Evolutionary conservation across 2,329 filamentous ascomycete genomes (phyloP).

Genomic region (Furcasterigmium furcatum): DNA sequence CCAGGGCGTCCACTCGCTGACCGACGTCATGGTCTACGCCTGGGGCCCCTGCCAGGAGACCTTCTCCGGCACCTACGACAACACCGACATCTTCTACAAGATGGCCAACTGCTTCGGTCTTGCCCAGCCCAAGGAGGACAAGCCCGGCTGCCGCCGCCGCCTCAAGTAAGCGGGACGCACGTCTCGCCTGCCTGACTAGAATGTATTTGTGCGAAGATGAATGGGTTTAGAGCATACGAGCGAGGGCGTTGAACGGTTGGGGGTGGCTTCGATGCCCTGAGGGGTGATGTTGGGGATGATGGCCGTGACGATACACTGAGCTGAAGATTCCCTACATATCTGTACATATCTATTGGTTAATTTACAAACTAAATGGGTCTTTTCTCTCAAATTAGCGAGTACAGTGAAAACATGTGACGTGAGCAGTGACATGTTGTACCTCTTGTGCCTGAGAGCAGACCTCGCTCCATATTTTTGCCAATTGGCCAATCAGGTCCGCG

Average conservation of each 20-base stretch:
- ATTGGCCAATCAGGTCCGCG: no score
- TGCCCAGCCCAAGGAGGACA: slow-evolving; percentile 17
- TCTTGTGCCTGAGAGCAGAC: no score
- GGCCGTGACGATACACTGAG: no score
- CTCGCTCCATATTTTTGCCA: no score
- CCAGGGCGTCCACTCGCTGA: slow-evolving; percentile 74
- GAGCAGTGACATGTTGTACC: no score
- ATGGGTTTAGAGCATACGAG: no score
- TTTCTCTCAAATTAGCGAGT: no score
- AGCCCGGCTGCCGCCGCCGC: background rate
- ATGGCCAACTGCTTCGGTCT: slow-evolving; percentile 67
- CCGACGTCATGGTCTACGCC: slow-evolving; percentile 76
- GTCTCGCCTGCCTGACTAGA: background rate
- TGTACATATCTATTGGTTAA: no score
- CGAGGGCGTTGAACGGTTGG: background rate
- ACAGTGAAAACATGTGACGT: no score
- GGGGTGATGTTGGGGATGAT: no score
- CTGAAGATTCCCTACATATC: no score
- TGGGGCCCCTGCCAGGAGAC: slow-evolving; percentile 74
- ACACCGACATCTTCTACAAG: slow-evolving; percentile 72
- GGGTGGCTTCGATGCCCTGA: background rate
- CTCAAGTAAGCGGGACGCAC: background rate
- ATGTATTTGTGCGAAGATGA: background rate
- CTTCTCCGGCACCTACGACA: slow-evolving; percentile 70
- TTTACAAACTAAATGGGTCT: no score